These are phyloP conservation scores for Boletus reticuloceps DNA, from an alignment of 768 basidiomycete genomes.

Conservation along the genomic window DNA sequence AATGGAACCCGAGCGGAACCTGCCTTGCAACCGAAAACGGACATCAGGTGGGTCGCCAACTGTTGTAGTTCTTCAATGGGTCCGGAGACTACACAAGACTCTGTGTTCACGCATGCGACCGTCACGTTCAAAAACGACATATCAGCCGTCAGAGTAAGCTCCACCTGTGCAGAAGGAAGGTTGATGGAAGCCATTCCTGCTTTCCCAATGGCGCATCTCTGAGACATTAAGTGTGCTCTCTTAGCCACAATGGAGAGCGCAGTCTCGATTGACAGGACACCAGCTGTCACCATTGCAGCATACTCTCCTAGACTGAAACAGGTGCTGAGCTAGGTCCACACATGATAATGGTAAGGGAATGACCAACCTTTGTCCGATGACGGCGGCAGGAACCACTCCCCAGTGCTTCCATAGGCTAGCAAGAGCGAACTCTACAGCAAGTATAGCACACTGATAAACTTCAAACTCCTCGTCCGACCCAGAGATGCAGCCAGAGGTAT, in stretches of 20 bases:
- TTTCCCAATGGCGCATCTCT: conserved; percentile 39
- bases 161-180: conserved; percentile 34
- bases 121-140: conserved; percentile 35
- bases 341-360: background rate
- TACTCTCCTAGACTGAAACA: conserved; percentile 68
- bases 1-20: conserved; percentile 67
- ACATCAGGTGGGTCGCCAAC: conserved; percentile 43
- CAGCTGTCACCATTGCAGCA: conserved; percentile 63
- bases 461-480: conserved; percentile 38
- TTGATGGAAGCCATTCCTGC: conserved; percentile 66
- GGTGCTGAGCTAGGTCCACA: background rate
- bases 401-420: conserved; percentile 65
- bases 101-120: too few species aligned
- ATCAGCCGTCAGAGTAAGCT: conserved; percentile 34
- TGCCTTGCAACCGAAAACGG: conserved; percentile 37
- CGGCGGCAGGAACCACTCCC: conserved; percentile 59
- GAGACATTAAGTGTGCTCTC: conserved; percentile 54
- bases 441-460: conserved; percentile 51
- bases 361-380: conserved; percentile 70
- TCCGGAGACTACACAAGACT: conserved; percentile 63
- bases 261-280: conserved; percentile 54
- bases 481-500: conserved; percentile 20
- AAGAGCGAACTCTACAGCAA: conserved; percentile 63
- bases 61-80: conserved; percentile 39
- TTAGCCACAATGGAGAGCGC: conserved; percentile 57